A percentile compares a stretch with the other conserved stretches of the same genome.
Evolutionary conservation across 2,329 filamentous ascomycete species (phyloP).

Genomic region (Ophiostoma australiae): DNA sequence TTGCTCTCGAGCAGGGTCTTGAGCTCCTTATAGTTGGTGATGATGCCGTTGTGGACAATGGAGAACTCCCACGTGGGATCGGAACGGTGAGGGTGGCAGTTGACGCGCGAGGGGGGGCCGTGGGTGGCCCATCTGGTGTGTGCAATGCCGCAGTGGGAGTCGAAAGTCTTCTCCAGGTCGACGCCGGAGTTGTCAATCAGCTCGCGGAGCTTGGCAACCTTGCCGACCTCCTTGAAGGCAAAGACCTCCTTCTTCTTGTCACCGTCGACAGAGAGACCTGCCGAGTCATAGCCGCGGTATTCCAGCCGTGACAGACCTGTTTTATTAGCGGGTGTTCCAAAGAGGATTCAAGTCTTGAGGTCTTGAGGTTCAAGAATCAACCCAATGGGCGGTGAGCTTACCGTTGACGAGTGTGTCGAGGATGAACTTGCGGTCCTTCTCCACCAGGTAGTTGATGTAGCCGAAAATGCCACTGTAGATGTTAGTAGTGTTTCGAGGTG

Average conservation of each 20-base stretch:
- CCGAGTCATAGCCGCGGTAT: slow-evolving; percentile 98
- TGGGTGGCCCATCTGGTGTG: slow-evolving; percentile 99
- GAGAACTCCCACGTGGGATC: slow-evolving; percentile 94
- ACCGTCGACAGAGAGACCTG: slow-evolving; percentile 90
- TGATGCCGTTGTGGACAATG: slow-evolving; percentile 99
- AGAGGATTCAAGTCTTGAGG: not conserved
- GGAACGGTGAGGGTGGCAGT: slow-evolving; percentile 98
- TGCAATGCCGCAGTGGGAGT: slow-evolving; percentile 96
- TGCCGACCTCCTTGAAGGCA: slow-evolving; percentile 98
- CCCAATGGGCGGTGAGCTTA: slow-evolving; percentile 44
- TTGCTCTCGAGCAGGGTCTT: slow-evolving; percentile 89
- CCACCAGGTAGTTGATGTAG: slow-evolving; percentile 98
- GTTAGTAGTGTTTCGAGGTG: slow-evolving; percentile 27
- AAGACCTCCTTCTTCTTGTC: slow-evolving; percentile 98
- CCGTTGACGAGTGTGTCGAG: slow-evolving; percentile 94
- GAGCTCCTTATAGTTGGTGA: slow-evolving; percentile 99
- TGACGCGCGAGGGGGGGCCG: slow-evolving; percentile 83
- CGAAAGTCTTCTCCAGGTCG: slow-evolving; percentile 88
- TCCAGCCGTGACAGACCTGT: slow-evolving; percentile 89
- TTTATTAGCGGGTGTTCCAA: slow-evolving; percentile 11
- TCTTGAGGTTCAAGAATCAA: slow-evolving; percentile 17
- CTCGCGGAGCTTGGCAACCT: slow-evolving; percentile 93
- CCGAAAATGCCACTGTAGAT: slow-evolving; percentile 80
- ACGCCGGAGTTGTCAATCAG: slow-evolving; percentile 79
- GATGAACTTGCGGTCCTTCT: slow-evolving; percentile 97